Percentiles rank a stretch among this genome's conserved stretches.
These are phyloP conservation scores for Senecio squalidus DNA, from an alignment of 140 eudicot genomes.

Conservation along the genomic window DNA sequence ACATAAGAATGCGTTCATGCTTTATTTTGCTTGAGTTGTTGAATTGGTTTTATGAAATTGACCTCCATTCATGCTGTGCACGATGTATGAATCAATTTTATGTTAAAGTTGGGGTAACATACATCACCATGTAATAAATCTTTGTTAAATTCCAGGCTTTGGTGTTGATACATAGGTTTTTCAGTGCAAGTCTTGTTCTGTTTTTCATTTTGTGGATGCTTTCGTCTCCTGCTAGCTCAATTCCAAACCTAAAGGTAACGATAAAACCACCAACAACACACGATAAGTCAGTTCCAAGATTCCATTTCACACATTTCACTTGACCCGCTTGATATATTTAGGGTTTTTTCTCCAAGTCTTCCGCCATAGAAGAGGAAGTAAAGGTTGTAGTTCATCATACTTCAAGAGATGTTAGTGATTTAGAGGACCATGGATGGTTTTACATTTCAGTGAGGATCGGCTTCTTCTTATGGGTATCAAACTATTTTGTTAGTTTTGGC, in stretches of 20 bases:
- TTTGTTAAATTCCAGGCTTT: constrained; percentile 67
- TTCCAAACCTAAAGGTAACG: constrained; percentile 43
- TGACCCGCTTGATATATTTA: constrained; percentile 11
- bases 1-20: too few relatives aligned
- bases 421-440: constrained; percentile 65
- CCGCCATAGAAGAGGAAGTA: constrained; percentile 45
- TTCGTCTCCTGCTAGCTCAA: constrained; percentile 56
- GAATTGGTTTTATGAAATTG: too few relatives aligned
- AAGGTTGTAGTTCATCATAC: constrained; percentile 43
- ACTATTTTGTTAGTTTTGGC: neutral
- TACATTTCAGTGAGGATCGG: constrained; percentile 72
- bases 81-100: too few relatives aligned
- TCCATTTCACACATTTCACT: constrained; percentile 17
- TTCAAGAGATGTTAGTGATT: constrained; percentile 27
- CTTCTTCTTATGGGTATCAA: constrained; percentile 80
- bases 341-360: constrained; percentile 35
- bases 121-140: constrained; percentile 10
- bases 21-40: too few relatives aligned
- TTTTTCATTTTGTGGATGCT: constrained; percentile 69
- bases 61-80: too few relatives aligned
- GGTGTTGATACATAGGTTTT: constrained; percentile 83
- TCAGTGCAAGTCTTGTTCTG: constrained; percentile 61
- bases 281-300: neutral
- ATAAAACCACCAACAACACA: constrained; percentile 3
- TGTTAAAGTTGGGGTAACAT: neutral